Conservation (phyloP, 805 yeast species). For the Pichia eremophila region DNA sequence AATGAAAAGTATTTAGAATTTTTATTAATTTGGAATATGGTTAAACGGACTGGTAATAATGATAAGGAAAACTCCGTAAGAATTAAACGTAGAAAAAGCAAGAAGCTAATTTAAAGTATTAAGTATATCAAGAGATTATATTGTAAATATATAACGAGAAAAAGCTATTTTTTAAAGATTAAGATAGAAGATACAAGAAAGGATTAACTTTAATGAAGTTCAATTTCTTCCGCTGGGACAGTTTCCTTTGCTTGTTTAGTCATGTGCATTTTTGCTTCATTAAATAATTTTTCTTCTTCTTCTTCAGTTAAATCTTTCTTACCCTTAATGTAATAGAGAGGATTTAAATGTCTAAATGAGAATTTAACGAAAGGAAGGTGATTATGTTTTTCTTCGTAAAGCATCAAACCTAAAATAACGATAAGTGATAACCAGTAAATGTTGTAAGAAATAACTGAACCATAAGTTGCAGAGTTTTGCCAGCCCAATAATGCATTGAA, state of each 20-base stretch:
- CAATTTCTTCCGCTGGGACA: not conserved
- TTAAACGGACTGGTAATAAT: not conserved
- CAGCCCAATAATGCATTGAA: slow-evolving; percentile 92
- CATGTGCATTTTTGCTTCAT: slow-evolving; percentile 25
- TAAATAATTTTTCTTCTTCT: slow-evolving; percentile 47
- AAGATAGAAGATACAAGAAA: not conserved
- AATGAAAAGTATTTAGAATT: slow-evolving; percentile 3
- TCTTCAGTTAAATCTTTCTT: slow-evolving; percentile 49
- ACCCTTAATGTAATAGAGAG: slow-evolving; percentile 62
- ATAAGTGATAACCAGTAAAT: slow-evolving; percentile 75
- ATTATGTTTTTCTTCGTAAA: slow-evolving; percentile 76
- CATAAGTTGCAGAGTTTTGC: slow-evolving; percentile 94
- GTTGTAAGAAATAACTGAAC: slow-evolving; percentile 84
- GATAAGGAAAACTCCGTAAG: not conserved
- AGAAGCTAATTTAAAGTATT: too few relatives aligned
- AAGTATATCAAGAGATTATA: not conserved
- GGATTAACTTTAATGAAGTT: not conserved
- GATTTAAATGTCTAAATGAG: slow-evolving; percentile 48
- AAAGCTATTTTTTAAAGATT: not conserved
- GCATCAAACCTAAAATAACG: slow-evolving; percentile 46
- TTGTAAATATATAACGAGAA: not conserved
- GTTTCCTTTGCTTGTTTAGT: not conserved
- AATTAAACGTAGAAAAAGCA: too few relatives aligned
- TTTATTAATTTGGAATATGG: slow-evolving; percentile 1
- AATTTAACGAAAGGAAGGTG: slow-evolving; percentile 59